phyloP scores from a whole-genome alignment of 345 rosid genomes.

The Microthlaspi erraticum region DNA sequence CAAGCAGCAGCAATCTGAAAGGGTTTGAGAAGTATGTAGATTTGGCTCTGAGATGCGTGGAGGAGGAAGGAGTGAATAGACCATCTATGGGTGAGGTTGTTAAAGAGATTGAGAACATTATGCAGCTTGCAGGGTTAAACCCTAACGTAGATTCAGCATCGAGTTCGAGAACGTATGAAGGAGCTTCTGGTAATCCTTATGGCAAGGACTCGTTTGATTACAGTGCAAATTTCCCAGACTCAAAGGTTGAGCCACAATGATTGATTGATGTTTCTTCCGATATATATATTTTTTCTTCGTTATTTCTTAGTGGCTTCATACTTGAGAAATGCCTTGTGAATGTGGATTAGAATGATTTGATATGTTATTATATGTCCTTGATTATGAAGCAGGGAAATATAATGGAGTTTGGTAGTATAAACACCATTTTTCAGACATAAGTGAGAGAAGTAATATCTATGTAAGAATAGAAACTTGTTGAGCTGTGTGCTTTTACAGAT shows the following conservation, averaged over 20 bases:
- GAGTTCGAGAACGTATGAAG: constrained; percentile 55
- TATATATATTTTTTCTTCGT: too few species aligned
- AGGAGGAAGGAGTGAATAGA: constrained; percentile 56
- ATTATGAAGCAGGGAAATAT: too few species aligned
- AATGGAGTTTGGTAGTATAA: too few species aligned
- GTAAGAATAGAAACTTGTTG: too few species aligned
- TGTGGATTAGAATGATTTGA: constrained; percentile 4
- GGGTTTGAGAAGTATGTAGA: constrained; percentile 69
- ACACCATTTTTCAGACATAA: too few species aligned
- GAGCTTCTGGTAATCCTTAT: constrained; percentile 49
- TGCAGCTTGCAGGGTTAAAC: constrained; percentile 63
- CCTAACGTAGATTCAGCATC: constrained; percentile 57
- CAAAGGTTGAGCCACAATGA: constrained; percentile 58
- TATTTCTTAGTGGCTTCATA: not conserved
- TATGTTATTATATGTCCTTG: too few species aligned
- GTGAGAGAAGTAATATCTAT: too few species aligned
- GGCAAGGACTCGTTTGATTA: constrained; percentile 44
- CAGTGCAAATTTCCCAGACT: constrained; percentile 50
- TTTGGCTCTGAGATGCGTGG: constrained; percentile 64
- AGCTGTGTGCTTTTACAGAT: too few species aligned
- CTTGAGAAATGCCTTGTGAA: constrained; percentile 15
- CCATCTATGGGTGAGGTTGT: constrained; percentile 79
- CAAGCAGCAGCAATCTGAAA: constrained; percentile 47
- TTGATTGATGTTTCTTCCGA: too few species aligned
- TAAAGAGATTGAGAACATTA: constrained; percentile 68